Base-by-base conservation (phyloP, 768 basidiomycete genomes). In the Ramaria sp. region DNA sequence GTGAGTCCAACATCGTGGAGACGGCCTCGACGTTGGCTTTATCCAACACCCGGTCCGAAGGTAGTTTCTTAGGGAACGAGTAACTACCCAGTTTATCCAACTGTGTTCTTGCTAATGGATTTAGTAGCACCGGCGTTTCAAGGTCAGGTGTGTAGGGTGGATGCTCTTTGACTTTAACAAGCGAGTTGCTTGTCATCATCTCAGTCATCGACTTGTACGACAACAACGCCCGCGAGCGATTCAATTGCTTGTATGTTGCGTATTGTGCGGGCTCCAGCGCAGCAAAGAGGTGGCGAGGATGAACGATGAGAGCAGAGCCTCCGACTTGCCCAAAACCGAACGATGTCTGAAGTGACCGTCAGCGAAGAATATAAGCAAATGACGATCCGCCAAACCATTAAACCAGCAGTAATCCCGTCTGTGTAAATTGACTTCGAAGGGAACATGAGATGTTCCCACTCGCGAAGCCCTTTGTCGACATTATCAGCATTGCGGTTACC, bases 291-390 rank as follows among this genome's bases (percentile, higher is more conserved):
- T 90, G 91, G 62, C 91, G 87, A 60, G 96, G 94, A 68, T 98
- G 86, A 51, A 98, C 67, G 64, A 97, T 75, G 61, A 94, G 78
- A 45, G 85, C 88, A 57, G 83, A 88, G 54, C 96, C 96, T 53
- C 96, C 96, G 60, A 97, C 95, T 80, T 97, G 96, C 64, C 96
- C 94, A 75, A 98, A 98, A 61, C 96, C 95, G 71, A 95, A 95
- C 13, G 91, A 93, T 0, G 91, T 93, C 84, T 91, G 24, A 62
- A 49, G 50, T 34, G 38, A 41, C 7, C 55, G 52, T 33, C 31
- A 37, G 15, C 34, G 48, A 55, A 57, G 52, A 19, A 33, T 27
- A 5, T 37, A 10, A n/a, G 34, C 3, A 37, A 51, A 62, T 34
- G 34, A 46, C 4, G 51, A 52, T 33, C 39, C 19, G 11, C 43